Evolutionary conservation across 345 rosid species (phyloP).

Genomic region (Camelina hispida): DNA sequence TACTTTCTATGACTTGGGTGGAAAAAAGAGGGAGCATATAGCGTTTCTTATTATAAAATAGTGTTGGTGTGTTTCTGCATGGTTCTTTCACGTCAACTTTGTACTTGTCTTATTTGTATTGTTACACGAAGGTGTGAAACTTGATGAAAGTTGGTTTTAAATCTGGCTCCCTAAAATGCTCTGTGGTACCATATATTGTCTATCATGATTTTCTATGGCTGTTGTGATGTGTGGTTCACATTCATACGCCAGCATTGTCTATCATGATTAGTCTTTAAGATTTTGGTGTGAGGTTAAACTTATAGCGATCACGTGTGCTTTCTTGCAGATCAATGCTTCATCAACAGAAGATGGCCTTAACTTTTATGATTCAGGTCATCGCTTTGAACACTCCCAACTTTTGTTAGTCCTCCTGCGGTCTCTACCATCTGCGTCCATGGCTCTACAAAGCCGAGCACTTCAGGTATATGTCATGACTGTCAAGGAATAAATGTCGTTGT

Average conservation of each 20-base stretch:
- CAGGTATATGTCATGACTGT: slow-evolving; percentile 62
- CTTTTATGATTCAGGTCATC: slow-evolving; percentile 93
- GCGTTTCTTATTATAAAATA: slow-evolving; percentile 13
- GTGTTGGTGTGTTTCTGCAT: slow-evolving; percentile 13
- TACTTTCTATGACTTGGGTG: slow-evolving; percentile 26
- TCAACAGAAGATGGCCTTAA: slow-evolving; percentile 89
- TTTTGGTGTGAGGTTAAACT: slow-evolving; percentile 19
- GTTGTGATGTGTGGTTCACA: slow-evolving; percentile 27
- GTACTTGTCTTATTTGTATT: slow-evolving; percentile 7
- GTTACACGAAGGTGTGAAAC: slow-evolving; percentile 19
- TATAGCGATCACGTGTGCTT: slow-evolving; percentile 18
- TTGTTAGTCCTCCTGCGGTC: slow-evolving; percentile 89
- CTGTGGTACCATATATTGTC: slow-evolving; percentile 13
- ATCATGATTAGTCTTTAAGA: slow-evolving; percentile 4
- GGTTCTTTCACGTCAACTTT: slow-evolving; percentile 22
- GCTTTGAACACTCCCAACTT: slow-evolving; percentile 90
- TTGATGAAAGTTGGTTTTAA: slow-evolving; percentile 24
- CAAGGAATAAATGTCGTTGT: slow-evolving; percentile 15
- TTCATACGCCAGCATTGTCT: slow-evolving; percentile 18
- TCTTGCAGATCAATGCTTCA: slow-evolving; percentile 91
- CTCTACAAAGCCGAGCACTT: slow-evolving; percentile 85
- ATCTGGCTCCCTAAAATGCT: slow-evolving; percentile 1
- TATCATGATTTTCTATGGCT: slow-evolving; percentile 11
- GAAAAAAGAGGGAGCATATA: slow-evolving; percentile 24
- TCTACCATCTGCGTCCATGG: slow-evolving; percentile 77